Conservation (phyloP, 768 basidiomycete species). For the Sporobolomyces roseus region DNA sequence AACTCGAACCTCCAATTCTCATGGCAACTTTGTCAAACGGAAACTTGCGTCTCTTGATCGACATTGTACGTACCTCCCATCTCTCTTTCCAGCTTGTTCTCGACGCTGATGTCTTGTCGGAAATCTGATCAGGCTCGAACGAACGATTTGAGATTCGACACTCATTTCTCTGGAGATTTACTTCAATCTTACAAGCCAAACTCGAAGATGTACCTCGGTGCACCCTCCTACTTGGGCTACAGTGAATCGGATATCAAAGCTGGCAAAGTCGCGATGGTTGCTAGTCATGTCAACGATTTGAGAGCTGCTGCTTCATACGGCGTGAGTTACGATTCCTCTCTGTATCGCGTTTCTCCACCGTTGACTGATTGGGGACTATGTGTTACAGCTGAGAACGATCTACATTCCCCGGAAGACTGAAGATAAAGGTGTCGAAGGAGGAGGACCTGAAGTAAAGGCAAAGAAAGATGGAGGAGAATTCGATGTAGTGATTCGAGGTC, state of each 20-base stretch:
- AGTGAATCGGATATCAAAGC: background rate
- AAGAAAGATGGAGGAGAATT: constrained; percentile 29
- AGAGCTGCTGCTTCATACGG: constrained; percentile 20
- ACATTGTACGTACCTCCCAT: constrained; percentile 8
- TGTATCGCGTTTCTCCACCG: background rate
- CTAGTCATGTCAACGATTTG: constrained; percentile 23
- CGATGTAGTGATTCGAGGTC: constrained; percentile 12
- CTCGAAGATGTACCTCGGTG: constrained; percentile 31
- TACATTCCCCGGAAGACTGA: constrained; percentile 28
- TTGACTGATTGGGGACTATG: background rate
- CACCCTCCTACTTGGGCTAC: constrained; percentile 10
- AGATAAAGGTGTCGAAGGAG: constrained; percentile 7
- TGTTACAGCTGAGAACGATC: constrained; percentile 30
- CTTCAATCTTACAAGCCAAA: constrained; percentile 38
- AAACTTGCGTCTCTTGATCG: constrained; percentile 24
- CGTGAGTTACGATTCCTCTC: constrained; percentile 7
- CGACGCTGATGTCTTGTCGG: too few relatives aligned
- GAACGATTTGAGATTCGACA: constrained; percentile 24
- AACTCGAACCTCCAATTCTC: constrained; percentile 25
- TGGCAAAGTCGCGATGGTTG: constrained; percentile 29
- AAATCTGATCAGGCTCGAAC: constrained; percentile 10
- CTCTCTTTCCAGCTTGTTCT: background rate
- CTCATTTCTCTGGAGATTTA: constrained; percentile 38
- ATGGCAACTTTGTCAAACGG: constrained; percentile 29
- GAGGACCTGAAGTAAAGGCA: constrained; percentile 9